Percentiles rank a stretch among this genome's conserved stretches.
Evolutionary conservation across 768 basidiomycete genomes (phyloP).

Genomic region (Phylloporus arenicola): DNA sequence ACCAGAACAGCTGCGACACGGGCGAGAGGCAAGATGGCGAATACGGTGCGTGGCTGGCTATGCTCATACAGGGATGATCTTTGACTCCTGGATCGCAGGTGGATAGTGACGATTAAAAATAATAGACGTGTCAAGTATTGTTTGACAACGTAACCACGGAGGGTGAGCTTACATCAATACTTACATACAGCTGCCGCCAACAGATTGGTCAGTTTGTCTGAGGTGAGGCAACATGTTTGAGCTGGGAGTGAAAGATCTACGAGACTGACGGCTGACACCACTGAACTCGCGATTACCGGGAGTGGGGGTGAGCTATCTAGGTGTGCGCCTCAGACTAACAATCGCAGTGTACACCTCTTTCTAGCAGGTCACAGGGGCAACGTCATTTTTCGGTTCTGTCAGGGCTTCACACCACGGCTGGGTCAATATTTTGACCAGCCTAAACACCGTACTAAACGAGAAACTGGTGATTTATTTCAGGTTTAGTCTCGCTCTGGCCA

Average conservation of each 20-base stretch:
- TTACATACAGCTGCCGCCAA: neutral
- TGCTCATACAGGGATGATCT: neutral
- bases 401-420: no score
- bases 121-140: neutral
- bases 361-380: neutral
- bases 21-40: slow-evolving; percentile 58
- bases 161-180: neutral
- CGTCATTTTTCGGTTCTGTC: neutral
- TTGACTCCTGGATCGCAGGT: slow-evolving; percentile 6
- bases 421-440: no score
- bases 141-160: neutral
- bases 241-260: neutral
- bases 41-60: slow-evolving; percentile 29
- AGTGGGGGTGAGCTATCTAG: neutral
- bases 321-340: neutral
- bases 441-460: no score
- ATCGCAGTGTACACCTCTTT: neutral
- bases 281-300: neutral
- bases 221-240: neutral
- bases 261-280: neutral
- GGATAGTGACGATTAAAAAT: slow-evolving; percentile 27
- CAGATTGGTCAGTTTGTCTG: neutral
- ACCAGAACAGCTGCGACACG: slow-evolving; percentile 65
- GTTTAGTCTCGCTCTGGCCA: no score
- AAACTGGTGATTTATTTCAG: no score